phyloP scores from a whole-genome alignment of 2,329 filamentous ascomycete genomes.

The Lojkania enalia region DNA sequence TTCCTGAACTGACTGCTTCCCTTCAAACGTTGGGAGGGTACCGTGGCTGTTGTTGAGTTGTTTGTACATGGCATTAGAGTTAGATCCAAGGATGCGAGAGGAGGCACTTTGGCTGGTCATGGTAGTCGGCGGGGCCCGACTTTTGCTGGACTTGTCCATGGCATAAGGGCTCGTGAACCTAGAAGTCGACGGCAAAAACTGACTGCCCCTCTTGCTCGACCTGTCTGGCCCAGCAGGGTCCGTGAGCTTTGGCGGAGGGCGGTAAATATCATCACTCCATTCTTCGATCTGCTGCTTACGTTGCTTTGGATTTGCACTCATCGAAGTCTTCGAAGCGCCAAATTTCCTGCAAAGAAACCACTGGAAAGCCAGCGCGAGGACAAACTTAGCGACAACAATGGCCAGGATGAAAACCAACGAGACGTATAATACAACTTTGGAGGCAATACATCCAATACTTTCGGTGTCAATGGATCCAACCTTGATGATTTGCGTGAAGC shows the following conservation, averaged over 20 bases:
- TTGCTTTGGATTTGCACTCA: conserved; percentile 77
- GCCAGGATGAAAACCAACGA: conserved; percentile 89
- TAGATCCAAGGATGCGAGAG: conserved; percentile 71
- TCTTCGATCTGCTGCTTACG: conserved; percentile 94
- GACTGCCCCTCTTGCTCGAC: conserved; percentile 76
- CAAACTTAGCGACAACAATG: conserved; percentile 83
- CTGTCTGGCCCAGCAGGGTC: conserved; percentile 73
- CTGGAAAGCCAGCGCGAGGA: conserved; percentile 88
- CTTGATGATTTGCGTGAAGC: conserved; percentile 90
- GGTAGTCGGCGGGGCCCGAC: conserved; percentile 71
- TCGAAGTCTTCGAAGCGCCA: conserved; percentile 81
- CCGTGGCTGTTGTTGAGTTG: conserved; percentile 60
- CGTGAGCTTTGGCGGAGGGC: conserved; percentile 78
- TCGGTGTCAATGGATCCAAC: conserved; percentile 95
- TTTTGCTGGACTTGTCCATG: conserved; percentile 63
- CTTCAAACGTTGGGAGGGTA: conserved; percentile 54
- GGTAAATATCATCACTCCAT: conserved; percentile 97
- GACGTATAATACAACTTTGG: conserved; percentile 93
- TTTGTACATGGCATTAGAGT: conserved; percentile 69
- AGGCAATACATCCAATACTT: conserved; percentile 95
- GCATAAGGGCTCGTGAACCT: conserved; percentile 91
- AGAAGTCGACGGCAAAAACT: conserved; percentile 88
- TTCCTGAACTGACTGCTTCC: conserved; percentile 35
- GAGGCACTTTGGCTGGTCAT: conserved; percentile 90
- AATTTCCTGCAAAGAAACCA: conserved; percentile 93